Evolutionary conservation across 2,329 filamentous ascomycete species (phyloP), one percentile per base, ranked within the genome.

Genomic region (Xylaria digitata): DNA sequence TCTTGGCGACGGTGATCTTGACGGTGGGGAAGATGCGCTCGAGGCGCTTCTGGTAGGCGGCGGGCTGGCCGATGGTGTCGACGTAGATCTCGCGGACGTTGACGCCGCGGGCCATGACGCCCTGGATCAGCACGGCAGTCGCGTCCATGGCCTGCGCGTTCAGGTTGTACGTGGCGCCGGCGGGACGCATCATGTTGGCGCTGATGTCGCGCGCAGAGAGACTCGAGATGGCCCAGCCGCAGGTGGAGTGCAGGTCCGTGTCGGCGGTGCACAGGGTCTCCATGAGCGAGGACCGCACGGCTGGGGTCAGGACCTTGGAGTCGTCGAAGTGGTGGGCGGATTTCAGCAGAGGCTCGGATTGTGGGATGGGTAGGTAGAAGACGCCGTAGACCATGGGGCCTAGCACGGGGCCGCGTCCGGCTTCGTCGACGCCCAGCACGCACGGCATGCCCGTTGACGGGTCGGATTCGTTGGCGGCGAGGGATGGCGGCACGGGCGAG

Each of bases 121-220:
- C 89, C 62, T 88, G 84, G 75, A 98, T 95, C 59, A 99, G 84
- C 45, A 87, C 87, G 26, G 97, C 88, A 0, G 95, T 98, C 3
- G 95, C 92, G 79, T 97, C 94, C 88, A 96, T 91, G 19, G 95
- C 95, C 80, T 99, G 96, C 4, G 94, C 93, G 78, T 99, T 99
- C 71, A 99, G 87, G 78, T 99, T 99, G 82, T 97, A 96, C 3
- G 83, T 78, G 19, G 81, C 80, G 8, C 76, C 75, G 7, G 82
- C 8, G 2, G 89, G 86, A 9, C 86, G 85, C 74, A 96, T 83
- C 92, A 96, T 96, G 74, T 88, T 87, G 7, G 93, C 87, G 46
- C 86, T 87, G 74, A 97, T 97, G 80, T 95, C 92, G 50, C 90
- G 87, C 8, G 96, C 94, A 0, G 93, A 97, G 70, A 98, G 88